Evolutionary conservation across 371 early-diverging fungal genomes (phyloP), one percentile per base, ranked within the genome.

Genomic region (Dichotomocladium elegans): DNA sequence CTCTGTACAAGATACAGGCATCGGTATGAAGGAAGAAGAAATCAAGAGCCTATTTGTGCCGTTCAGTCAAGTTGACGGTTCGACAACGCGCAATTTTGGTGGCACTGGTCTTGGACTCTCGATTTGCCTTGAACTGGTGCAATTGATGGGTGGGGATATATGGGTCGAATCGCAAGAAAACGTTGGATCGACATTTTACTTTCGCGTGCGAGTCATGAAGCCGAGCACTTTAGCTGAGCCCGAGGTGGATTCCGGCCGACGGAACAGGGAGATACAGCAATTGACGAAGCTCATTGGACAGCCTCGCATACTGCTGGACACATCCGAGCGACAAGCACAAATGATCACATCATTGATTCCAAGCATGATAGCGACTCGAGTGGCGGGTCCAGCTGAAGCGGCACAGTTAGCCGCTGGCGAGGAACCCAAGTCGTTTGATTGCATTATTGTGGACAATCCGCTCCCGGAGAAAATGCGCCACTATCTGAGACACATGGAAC

Each of bases 91-190:
- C 66, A 74, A 65, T 17, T 83, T 79, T 64, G 83, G 83, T 19
- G 86, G 86, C 14, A 83, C 83, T 3, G 86, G 86, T 4, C 49
- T 86, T 6, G 86, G 86, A n/a, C 64, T 86, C 15, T 74, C 79
- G 14, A 83, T 86, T 17, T 79, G 79, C 42, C 58, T 77, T 5
- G 72, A 76, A 37, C 63, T 86, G 15, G 79, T 81, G 7, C 53
- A 70, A 14, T 57, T 79, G 12, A 79, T 84, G 83, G 59, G 77
- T 31, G 86, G 86, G 19, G 62, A 63, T 27, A 73, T 83, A 14
- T 53, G 61, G 17, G 84, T 83, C 0, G 65, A 77, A 6, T 80
- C 81, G 0, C 52, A 57, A 10, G 69, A 70, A 28, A 77, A 71
- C 28, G 34, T 65, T 17, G 85, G 85, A 2, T 75, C 82, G 0